Evolutionary conservation across 176 grass and related monocot species (phyloP), one percentile per base, ranked within the genome.

Genomic region (Carex parvula): DNA sequence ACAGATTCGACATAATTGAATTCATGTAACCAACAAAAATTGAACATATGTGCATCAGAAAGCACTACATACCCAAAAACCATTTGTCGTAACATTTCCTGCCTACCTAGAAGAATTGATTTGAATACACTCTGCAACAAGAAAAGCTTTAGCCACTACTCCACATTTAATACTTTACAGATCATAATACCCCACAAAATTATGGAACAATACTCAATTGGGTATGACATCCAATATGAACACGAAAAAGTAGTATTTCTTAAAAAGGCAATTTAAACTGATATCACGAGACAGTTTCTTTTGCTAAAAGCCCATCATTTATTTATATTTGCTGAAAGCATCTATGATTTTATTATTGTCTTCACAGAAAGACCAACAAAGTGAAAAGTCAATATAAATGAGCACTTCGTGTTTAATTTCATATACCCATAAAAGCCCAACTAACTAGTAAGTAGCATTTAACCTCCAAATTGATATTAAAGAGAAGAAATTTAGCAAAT

Each of bases 121-220:
- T 81, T 50, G 87, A 97, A 97, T 81, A 89, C 89, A 88, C 79
- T 80, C 94, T 97, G 88, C 50, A 84, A 90, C 24, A 86, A 13
- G 85, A n/a, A 86, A 56, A 87, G 17, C 77, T 60, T 83, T 83
- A 69, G 60, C 90, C 60, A 81, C 33, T 59, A 48, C 10, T 70
- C 37, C 39, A 48, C 8, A 50, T 50, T 48, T 13, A 73, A 73
- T 73, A 73, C 17, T 75, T 54, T 54, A 53, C 46, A 54, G 10
- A 74, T 21, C 17, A 71, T 46, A 75, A 22, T 75, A 55, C 42
- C 21, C 21, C 46, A 11, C 71, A 54, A 75, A 53, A 29, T 75
- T 54, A 52, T 16, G 53, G 17, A 53, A 16, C 71, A 69, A 16
- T 17, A 29, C 71, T 12, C 71, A 46, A 26, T 75, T 75, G 71